Evolutionary conservation across 768 basidiomycete genomes (phyloP).

Genomic region (Dioszegia aurantiaca): DNA sequence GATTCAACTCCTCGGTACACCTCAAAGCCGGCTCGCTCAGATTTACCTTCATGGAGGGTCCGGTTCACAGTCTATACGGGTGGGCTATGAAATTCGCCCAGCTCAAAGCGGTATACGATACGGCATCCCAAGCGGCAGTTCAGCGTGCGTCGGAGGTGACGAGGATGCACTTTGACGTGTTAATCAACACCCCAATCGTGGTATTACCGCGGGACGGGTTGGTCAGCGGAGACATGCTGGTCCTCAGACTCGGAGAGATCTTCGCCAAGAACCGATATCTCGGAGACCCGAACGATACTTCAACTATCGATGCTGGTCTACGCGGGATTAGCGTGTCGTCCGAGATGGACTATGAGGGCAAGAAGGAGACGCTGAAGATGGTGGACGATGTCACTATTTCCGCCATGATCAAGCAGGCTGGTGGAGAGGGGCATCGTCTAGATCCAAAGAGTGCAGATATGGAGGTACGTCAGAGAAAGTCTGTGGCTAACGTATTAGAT

Average conservation of each 20-base stretch:
- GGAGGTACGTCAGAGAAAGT: conserved; percentile 58
- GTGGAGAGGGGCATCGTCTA: conserved; percentile 58
- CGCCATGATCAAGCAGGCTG: conserved; percentile 66
- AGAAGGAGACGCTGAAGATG: conserved; percentile 68
- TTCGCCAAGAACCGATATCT: conserved; percentile 70
- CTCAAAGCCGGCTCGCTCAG: conserved; percentile 86
- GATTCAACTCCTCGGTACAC: conserved; percentile 76
- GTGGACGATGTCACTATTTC: conserved; percentile 82
- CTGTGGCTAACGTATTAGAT: conserved; percentile 26
- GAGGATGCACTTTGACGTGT: conserved; percentile 86
- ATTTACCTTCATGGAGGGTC: conserved; percentile 80
- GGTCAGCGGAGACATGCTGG: conserved; percentile 65
- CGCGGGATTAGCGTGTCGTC: conserved; percentile 80
- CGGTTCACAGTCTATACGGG: conserved; percentile 80
- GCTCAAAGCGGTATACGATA: conserved; percentile 90
- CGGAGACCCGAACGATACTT: conserved; percentile 56
- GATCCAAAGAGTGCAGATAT: conserved; percentile 66
- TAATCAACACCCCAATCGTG: conserved; percentile 86
- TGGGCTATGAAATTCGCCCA: conserved; percentile 81
- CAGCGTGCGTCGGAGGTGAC: conserved; percentile 76
- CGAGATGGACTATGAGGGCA: conserved; percentile 58
- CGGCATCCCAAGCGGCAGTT: conserved; percentile 86
- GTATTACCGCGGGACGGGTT: conserved; percentile 70
- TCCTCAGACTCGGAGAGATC: conserved; percentile 84
- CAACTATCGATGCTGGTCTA: conserved; percentile 70